A percentile compares a stretch with the other conserved stretches of the same genome.
phyloP scores from a whole-genome alignment of 352 stramenopile genomes.

The Elongisporangium prolatum region DNA sequence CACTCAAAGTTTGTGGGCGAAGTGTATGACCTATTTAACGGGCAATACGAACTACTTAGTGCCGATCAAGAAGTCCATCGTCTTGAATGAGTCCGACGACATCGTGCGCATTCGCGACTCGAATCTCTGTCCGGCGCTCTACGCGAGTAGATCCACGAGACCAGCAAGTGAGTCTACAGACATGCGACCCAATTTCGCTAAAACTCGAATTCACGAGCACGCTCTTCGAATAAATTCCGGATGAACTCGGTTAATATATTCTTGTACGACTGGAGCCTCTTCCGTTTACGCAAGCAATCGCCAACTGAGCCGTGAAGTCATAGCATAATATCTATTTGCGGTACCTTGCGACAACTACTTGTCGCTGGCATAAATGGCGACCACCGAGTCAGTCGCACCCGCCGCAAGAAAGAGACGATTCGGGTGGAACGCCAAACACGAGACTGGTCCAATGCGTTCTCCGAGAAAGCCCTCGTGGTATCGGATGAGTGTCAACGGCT shows the following conservation, averaged over 20 bases:
- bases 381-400: conserved; percentile 93
- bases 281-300: neutral
- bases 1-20: conserved; percentile 31
- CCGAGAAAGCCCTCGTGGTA: conserved; percentile 97
- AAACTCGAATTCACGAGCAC: too few species aligned
- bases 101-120: conserved; percentile 84
- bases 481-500: conserved; percentile 80
- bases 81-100: conserved; percentile 88
- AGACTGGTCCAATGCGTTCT: conserved; percentile 96
- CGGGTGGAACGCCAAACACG: conserved; percentile 96
- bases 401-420: conserved; percentile 94
- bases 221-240: too few species aligned
- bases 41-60: conserved; percentile 55
- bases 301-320: too few species aligned
- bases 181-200: too few species aligned
- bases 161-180: conserved; percentile 79
- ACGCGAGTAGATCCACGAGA: conserved; percentile 63
- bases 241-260: neutral
- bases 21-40: conserved; percentile 43
- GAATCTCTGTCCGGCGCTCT: conserved; percentile 64
- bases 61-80: conserved; percentile 77
- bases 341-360: conserved; percentile 28
- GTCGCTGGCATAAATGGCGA: conserved; percentile 91
- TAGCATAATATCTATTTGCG: neutral
- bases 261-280: neutral